Evolutionary conservation across 108 stramenopile species (phyloP), one percentile per base, ranked within the genome.

Genomic region (Chaetoceros tenuissimus): DNA sequence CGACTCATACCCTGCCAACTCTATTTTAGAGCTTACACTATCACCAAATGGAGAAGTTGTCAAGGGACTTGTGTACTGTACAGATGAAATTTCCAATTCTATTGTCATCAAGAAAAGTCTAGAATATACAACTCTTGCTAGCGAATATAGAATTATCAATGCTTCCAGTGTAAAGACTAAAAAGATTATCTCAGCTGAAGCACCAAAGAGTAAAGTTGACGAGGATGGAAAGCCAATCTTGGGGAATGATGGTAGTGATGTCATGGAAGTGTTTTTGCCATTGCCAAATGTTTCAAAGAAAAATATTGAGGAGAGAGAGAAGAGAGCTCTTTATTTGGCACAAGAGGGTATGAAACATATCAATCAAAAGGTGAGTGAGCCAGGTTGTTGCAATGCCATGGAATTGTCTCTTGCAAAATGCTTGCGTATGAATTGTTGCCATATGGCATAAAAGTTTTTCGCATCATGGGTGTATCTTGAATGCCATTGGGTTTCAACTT

Each of bases 271-370:
- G 24, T 56, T 49, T 57, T 53, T 40, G 30, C 64, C 68, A 27
- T 55, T 65, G 57, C 71, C 68, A 43, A 62, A 46, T 53, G 67
- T 75, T 2, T 63, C 64, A 26, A 80, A 67, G 58, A 85, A 79
- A 46, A 60, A 63, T 3, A 55, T 91, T 44, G 85, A 87, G 49
- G 89, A 91, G 40, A 64, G 85, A 64, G 89, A 91, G 64, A 84
- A 75, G 67, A 71, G 82, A 52, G 85, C 85, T 5, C 53, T 91
- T 28, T 60, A 69, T 8, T 56, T 81, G 49, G 85, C 84, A 25
- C 78, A 86, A 57, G 89, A 91, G 62, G 81, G 79, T 60, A 63
- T 91, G 22, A 67, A 67, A 29, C 83, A 86, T 53, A 69, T 87
- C 21, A 91, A 91, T 64, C 75, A 82, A 64, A 81, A 79, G 81